Base-by-base conservation (phyloP, 805 yeast species). In the Babjeviella inositovora region DNA sequence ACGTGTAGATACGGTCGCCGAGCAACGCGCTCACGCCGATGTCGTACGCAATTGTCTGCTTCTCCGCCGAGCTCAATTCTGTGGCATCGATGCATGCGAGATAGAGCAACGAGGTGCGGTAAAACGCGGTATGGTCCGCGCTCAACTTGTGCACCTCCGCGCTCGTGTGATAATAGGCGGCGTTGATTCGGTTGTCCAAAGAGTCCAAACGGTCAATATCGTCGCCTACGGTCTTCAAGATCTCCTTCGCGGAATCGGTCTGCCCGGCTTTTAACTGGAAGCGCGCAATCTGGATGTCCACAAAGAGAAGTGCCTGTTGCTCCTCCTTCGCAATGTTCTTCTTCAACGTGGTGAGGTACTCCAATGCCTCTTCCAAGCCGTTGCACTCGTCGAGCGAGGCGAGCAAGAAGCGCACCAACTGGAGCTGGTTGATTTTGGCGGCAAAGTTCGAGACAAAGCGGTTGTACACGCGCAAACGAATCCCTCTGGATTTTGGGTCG, bases 1-100 rank as follows among this genome's bases (percentile, higher is more conserved):
- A 90, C 53, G 87, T 90, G 57, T 82, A 90, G 36, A 87, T 80
- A 39, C 68, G 72, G 41, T 84, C 93, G 23, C 96, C 97, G 36
- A 87, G 59, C 29, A 90, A 54, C 1, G 96, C 97, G 15, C 93
- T 72, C 21, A 82, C 59, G 29, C 87, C 64, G 34, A 87, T 64
- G 34, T 87, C 93, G 38, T 71, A 70, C 2, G 81, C 79, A 26
- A 56, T 44, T 25, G 34, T 30, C 34, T 59, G 62, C 34, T 51
- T 57, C 23, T 54, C 60, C 17, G 41, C 33, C 8, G 29, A 19
- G 7, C 56, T 33, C 27, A 70, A 44, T 19, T 45, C 48, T 24
- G 62, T 43, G 13, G 34, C 26, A 12, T 53, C 62, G 24, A 81
- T 56, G 23, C 93, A 75, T 5, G 94, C 85, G 32, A 90, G 57